phyloP scores from a whole-genome alignment of 2,329 filamentous ascomycete genomes.

The Cladophialophora exuberans region DNA sequence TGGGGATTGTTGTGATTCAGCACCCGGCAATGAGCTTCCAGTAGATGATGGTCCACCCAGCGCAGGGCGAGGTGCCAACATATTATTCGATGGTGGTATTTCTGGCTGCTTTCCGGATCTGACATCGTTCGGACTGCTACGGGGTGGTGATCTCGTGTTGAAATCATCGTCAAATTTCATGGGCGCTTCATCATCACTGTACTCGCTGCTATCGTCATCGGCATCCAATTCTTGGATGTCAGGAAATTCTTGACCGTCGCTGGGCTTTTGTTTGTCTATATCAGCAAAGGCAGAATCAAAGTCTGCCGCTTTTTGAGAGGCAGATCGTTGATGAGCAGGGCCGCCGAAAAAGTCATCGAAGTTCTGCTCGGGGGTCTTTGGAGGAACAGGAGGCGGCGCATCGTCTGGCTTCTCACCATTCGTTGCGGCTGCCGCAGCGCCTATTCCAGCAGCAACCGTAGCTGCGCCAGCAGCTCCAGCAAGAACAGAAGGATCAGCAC shows the following conservation, averaged over 20 bases:
- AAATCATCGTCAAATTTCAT: conserved; percentile 92
- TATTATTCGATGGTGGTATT: conserved; percentile 31
- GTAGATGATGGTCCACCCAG: conserved; percentile 43
- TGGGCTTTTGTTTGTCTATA: conserved; percentile 46
- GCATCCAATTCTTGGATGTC: conserved; percentile 82
- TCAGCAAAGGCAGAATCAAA: conserved; percentile 52
- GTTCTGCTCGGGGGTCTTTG: conserved; percentile 35
- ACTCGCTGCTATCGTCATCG: conserved; percentile 80
- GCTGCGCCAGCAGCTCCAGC: conserved; percentile 22
- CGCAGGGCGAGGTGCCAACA: conserved; percentile 36
- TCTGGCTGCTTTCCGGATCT: conserved; percentile 43
- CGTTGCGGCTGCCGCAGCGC: conserved; percentile 6
- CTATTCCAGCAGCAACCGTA: conserved; percentile 17
- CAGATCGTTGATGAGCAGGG: conserved; percentile 46
- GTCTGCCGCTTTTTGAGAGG: conserved; percentile 51
- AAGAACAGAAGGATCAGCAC: conserved; percentile 9
- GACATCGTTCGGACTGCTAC: conserved; percentile 33
- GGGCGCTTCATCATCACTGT: conserved; percentile 67
- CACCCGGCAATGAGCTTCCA: conserved; percentile 52
- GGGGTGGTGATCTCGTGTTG: conserved; percentile 61
- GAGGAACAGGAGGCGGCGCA: conserved; percentile 13
- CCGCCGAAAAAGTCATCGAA: conserved; percentile 53
- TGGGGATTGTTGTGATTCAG: conserved; percentile 56
- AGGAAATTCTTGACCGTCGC: conserved; percentile 73
- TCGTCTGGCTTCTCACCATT: conserved; percentile 15